Conservation (phyloP, 257 asterid species). For the Primulina huaijiensis region DNA sequence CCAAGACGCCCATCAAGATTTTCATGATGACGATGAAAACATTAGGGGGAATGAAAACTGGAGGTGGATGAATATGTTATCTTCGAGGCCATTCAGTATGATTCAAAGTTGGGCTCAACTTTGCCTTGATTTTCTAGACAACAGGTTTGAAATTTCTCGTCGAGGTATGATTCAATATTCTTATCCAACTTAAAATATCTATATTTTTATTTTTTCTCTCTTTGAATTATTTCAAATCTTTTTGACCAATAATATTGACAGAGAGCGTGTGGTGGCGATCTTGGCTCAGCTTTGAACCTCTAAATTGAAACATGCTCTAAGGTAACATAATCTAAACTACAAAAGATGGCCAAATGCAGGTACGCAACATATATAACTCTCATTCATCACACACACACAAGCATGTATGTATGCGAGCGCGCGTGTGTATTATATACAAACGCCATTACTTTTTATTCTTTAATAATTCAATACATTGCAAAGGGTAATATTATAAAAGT, state of each 20-base stretch:
- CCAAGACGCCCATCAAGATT: constrained; percentile 23
- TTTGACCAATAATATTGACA: not conserved
- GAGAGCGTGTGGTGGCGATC: not conserved
- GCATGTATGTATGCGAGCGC: not conserved
- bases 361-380: not conserved
- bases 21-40: constrained; percentile 25
- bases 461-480: not conserved
- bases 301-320: not conserved
- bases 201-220: no score
- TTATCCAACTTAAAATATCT: no score
- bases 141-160: constrained; percentile 28
- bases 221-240: not conserved
- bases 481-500: no score
- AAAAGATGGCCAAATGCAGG: not conserved
- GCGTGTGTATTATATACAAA: not conserved
- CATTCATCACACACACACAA: not conserved
- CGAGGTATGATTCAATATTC: constrained; percentile 36
- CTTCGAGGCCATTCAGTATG: constrained; percentile 63
- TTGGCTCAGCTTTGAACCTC: not conserved
- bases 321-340: not conserved
- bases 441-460: no score
- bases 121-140: constrained; percentile 41
- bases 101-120: constrained; percentile 44
- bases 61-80: constrained; percentile 52
- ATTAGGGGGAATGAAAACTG: constrained; percentile 25